These are phyloP conservation scores for Arthroderma uncinatum DNA, from an alignment of 2,329 filamentous ascomycete genomes.

Conservation along the genomic window DNA sequence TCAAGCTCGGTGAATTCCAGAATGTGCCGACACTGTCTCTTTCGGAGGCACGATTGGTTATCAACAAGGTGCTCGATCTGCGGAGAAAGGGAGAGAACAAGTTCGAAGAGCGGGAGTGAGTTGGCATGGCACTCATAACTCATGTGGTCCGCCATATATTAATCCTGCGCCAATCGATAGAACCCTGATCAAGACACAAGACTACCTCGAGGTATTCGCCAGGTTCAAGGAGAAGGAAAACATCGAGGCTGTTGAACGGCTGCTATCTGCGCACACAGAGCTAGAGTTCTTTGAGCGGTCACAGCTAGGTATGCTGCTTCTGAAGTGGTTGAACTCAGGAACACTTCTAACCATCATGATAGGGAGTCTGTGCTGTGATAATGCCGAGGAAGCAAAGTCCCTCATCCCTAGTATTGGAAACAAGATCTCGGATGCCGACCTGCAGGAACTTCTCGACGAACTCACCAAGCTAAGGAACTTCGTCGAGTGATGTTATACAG, in stretches of 20 bases:
- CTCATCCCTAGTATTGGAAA: slow-evolving; percentile 78
- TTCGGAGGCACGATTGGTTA: slow-evolving; percentile 81
- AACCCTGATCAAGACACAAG: slow-evolving; percentile 74
- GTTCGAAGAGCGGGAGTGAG: slow-evolving; percentile 72
- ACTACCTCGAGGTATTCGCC: slow-evolving; percentile 88
- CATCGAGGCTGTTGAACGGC: slow-evolving; percentile 81
- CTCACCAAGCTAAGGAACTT: slow-evolving; percentile 63
- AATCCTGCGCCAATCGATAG: slow-evolving; percentile 16
- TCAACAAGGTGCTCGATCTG: slow-evolving; percentile 78
- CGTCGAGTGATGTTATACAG: slow-evolving; percentile 24
- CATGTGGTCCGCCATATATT: background rate
- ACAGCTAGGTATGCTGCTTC: slow-evolving; percentile 58
- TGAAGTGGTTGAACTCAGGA: background rate
- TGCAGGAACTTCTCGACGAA: slow-evolving; percentile 81
- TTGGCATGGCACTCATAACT: background rate
- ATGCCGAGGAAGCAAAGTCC: slow-evolving; percentile 89
- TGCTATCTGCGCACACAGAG: slow-evolving; percentile 64
- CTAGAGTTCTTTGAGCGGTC: slow-evolving; percentile 88
- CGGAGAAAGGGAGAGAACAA: slow-evolving; percentile 69
- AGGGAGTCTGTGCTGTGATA: slow-evolving; percentile 88
- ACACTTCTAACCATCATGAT: slow-evolving; percentile 8
- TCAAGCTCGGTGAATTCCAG: slow-evolving; percentile 88
- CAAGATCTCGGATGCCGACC: slow-evolving; percentile 81
- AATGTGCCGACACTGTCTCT: slow-evolving; percentile 83
- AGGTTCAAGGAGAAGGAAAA: slow-evolving; percentile 94